Evolutionary conservation across 345 rosid species (phyloP), one percentile per base, ranked within the genome.

Genomic region (Acer negundo): DNA sequence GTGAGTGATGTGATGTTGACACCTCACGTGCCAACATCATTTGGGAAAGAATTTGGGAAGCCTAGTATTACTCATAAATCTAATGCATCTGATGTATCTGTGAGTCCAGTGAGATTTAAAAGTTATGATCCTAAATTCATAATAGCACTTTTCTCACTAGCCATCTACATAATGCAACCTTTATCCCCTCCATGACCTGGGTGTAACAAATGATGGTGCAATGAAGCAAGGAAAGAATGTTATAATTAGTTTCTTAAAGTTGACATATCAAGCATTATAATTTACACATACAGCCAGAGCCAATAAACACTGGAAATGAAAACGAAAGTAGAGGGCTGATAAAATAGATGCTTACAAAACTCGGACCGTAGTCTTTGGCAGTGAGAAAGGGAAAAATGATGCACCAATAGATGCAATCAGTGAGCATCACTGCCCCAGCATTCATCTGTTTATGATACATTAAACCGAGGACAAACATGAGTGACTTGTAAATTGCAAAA

Each of bases 371-470:
- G 78, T 89, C 93, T 47, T 77, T 76, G 78, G 89, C 78, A 75
- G 89, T 83, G 75, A 91, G 86, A 80, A 85, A 90, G 0, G 93
- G 94, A 75, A 87, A 91, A 82, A 93, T 89, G 74, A 90, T 77
- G 20, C 66, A 46, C 95, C 97, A 93, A 83, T 86, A 93, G 22
- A 89, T 72, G 69, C 82, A 76, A 77, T 91, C 94, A 20, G 93
- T 93, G 28, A 91, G 88, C 86, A 85, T 84, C 58, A 87, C 90
- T 26, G 93, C 92, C 79, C 92, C 94, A 38, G 89, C 90, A 79
- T 72, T 80, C 70, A 81, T 83, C 94, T 91, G 85, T 82, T 56
- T 66, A 79, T 44, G 65, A 74, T 47, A 77, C 28, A 82, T 24
- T 16, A 63, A 62, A 72, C 16, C 67, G 16, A 75, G 42, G n/a